Base-by-base conservation (phyloP, 1,284 basidiomycete genomes). In the Fomitopsis betulina region DNA sequence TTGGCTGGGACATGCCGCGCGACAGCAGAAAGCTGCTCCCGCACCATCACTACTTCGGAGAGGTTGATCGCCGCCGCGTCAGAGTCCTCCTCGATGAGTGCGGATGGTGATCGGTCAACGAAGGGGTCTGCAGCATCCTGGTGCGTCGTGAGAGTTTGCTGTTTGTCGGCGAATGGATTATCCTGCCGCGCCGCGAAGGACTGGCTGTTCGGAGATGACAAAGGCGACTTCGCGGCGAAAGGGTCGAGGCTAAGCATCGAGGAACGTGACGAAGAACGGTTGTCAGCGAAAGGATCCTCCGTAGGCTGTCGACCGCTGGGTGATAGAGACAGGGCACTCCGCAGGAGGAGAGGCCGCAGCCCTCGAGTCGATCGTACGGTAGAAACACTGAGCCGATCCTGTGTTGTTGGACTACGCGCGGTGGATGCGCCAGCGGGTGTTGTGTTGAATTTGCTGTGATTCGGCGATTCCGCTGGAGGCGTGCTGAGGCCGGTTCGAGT, bases 341-440 rank as follows among this genome's bases (percentile, higher is more conserved):
- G 9, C 35, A 37, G 35, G 35, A 37, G 13, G 0, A 37, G 35
- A 37, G 35, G 35, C 8, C 35, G 35, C 12, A 37, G 35, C 35
- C 35, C 35, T 15, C 35, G 35, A 15, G 35, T 37, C 35, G 35
- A 37, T 10, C 49, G 49, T 15, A 23, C 2, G 6, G 21, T 15
- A 8, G 49, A 27, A 5, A 17, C 19, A 9, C 27, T 17, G 54
- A 59, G 39, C 9, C 45, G 53, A 35, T 38, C 19, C n/a, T 58
- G 55, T 17, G 57, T 38, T 17, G 57, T 38, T 17, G 61, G 61
- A 19, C 58, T 63, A 7, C 58, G 39, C 17, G 56, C 54, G 13
- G 57, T 55, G 40, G 62, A 62, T 32, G 56, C 53, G 15, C 58
- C 39, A 15, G 58, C 56, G 13, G 35, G 8, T 9, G 3, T 35